Evolutionary conservation across 306 rosid species (phyloP).

Genomic region (Abrus precatorius): DNA sequence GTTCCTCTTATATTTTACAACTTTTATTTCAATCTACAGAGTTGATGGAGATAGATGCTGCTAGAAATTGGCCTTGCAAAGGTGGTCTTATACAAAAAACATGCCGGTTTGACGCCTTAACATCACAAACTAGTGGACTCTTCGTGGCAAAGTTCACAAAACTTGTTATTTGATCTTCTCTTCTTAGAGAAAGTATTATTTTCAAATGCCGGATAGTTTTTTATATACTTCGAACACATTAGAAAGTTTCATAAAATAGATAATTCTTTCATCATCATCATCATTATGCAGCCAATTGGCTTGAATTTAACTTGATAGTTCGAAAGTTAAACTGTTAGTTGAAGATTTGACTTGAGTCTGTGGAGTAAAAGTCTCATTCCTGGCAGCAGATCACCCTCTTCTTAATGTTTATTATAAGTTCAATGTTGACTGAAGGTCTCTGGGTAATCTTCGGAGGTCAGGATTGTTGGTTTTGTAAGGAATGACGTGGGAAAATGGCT

Average conservation of each 20-base stretch:
- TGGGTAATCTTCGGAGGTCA: too few species aligned
- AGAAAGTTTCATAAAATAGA: not conserved
- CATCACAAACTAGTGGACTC: conserved; percentile 88
- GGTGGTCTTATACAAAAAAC: conserved; percentile 68
- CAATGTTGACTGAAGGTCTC: too few species aligned
- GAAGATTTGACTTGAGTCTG: too few species aligned
- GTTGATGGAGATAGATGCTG: conserved; percentile 69
- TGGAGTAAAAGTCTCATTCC: too few species aligned
- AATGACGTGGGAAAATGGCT: too few species aligned
- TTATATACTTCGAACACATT: not conserved
- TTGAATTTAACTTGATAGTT: too few species aligned
- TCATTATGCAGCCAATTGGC: not conserved
- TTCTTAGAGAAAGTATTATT: not conserved
- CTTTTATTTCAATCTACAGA: conserved; percentile 51
- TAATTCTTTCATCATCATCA: not conserved
- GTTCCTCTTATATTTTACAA: conserved; percentile 17
- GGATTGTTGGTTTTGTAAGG: too few species aligned
- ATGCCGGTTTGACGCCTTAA: conserved; percentile 75
- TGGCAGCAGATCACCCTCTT: too few species aligned
- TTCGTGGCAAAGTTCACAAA: conserved; percentile 78
- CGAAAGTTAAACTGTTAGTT: too few species aligned
- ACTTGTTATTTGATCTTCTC: conserved; percentile 46
- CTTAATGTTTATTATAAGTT: too few species aligned
- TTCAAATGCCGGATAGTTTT: conserved; percentile 7
- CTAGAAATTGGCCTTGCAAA: conserved; percentile 86